Conservation (phyloP, 2,329 filamentous ascomycete species). For the Helotiales sp. region DNA sequence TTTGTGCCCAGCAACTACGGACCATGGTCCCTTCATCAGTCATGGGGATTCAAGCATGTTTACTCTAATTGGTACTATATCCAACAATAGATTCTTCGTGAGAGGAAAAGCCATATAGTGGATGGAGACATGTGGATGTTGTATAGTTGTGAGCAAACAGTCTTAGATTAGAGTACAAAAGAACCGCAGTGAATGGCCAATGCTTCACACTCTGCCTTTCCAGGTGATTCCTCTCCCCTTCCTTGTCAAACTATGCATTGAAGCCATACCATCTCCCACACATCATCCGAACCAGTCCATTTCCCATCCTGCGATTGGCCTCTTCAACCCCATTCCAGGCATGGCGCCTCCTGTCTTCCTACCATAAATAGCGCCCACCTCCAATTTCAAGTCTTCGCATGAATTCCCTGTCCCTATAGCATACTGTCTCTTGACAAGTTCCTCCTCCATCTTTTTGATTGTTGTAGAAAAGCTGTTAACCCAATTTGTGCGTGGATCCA, state of each 20-base stretch:
- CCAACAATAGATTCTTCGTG: too few species aligned
- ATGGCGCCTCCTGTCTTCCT: slow-evolving; percentile 2
- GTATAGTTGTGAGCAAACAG: too few species aligned
- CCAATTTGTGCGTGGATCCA: neutral
- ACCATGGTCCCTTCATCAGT: too few species aligned
- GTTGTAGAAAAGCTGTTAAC: neutral
- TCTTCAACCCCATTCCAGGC: neutral
- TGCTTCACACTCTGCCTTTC: too few species aligned
- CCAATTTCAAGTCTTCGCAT: slow-evolving; percentile 4
- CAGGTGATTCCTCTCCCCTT: neutral
- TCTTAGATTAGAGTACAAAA: too few species aligned
- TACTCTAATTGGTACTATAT: too few species aligned
- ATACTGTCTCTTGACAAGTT: neutral
- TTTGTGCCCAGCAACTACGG: too few species aligned
- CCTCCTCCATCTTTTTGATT: neutral
- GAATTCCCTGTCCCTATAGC: neutral
- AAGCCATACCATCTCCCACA: too few species aligned
- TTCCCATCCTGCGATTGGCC: neutral
- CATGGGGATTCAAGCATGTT: too few species aligned
- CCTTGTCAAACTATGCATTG: neutral
- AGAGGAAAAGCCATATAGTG: too few species aligned
- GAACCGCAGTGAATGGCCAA: too few species aligned
- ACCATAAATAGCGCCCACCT: slow-evolving; percentile 9
- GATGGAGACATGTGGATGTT: too few species aligned
- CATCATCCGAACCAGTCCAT: slow-evolving; percentile 11